These are phyloP conservation scores for Cavenderia fasciculata DNA, from an alignment of 78 protist genomes.

Conservation along the genomic window DNA sequence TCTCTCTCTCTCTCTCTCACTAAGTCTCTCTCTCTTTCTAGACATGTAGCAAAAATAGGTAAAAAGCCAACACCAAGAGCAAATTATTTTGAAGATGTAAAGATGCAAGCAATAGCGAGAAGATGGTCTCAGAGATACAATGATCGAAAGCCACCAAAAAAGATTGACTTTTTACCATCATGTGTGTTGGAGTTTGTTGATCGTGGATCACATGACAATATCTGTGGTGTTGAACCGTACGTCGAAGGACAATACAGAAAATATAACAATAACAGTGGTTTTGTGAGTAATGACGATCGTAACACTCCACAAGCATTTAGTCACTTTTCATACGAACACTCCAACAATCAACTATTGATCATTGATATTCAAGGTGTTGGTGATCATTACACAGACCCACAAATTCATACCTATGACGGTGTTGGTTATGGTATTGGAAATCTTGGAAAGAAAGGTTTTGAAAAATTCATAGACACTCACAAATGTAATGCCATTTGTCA, in stretches of 20 bases:
- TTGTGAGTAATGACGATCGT: slow-evolving; percentile 80
- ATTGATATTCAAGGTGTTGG: slow-evolving; percentile 94
- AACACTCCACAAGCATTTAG: slow-evolving; percentile 94
- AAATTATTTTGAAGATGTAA: slow-evolving; percentile 77
- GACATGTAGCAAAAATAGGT: slow-evolving; percentile 64
- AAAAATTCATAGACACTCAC: slow-evolving; percentile 80
- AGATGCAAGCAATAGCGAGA: slow-evolving; percentile 78
- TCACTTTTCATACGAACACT: slow-evolving; percentile 89
- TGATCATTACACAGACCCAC: slow-evolving; percentile 94
- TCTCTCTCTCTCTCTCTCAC: not conserved
- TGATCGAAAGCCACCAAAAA: slow-evolving; percentile 77
- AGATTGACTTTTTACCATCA: slow-evolving; percentile 77
- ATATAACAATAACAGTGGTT: slow-evolving; percentile 92
- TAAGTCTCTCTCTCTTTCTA: not conserved
- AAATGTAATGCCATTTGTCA: slow-evolving; percentile 89
- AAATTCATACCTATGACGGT: slow-evolving; percentile 86
- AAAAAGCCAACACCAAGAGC: slow-evolving; percentile 57
- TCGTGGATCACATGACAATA: slow-evolving; percentile 39
- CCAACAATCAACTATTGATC: slow-evolving; percentile 69
- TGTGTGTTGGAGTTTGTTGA: slow-evolving; percentile 75
- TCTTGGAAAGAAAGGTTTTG: slow-evolving; percentile 86
- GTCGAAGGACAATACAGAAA: slow-evolving; percentile 86
- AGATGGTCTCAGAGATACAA: slow-evolving; percentile 81
- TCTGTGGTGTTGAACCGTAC: slow-evolving; percentile 83
- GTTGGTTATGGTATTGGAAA: slow-evolving; percentile 85